Base-by-base conservation (phyloP, 208 protist species). In the Spironucleus salmonicida region DNA sequence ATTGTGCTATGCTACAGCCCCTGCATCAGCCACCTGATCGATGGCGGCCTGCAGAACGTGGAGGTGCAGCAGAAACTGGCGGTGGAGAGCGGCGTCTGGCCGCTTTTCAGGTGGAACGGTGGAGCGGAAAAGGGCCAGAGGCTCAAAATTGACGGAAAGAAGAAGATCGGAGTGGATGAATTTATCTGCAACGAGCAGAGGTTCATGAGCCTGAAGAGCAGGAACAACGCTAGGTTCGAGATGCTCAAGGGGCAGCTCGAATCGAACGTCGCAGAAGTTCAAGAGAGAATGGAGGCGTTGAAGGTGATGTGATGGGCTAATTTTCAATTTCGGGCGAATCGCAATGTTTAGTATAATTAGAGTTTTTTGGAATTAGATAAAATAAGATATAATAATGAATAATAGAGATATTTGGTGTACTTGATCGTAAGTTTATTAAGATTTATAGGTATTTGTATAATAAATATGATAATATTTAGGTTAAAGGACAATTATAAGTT, bases 1-100 rank as follows among this genome's bases (percentile, higher is more conserved):
- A n/a, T 87, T 32, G 39, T 87, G 42, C 59, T 87, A 29, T 32
- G 41, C 57, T 84, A 86, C 76, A 83, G 66, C 13, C 84, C 83
- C 30, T 87, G 84, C 77, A 82, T 85, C 62, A 80, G 75, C 11
- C 78, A 81, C 29, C 75, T 81, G 27, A 62, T 84, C 34, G 32
- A 62, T 19, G 76, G 59, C 11, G 82, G 82, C 19, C 27, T 82
- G 4, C 1, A 1, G 0, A 11, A 39, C 30, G 4, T 32, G 29
- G 59, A 76, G 0, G n/a, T 40, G 30, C 41, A 79, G 57, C 30
- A 34, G 1, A 80, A 79, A 39, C n/a, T 81, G 2, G 81, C 79
- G 29, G 75, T 83, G 58, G 40, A 83, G 0, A 49, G 38, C 27
- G 81, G 79, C 61, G 74, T 82, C 45, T 76, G 69, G 68, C 58